Evolutionary conservation across 2,329 filamentous ascomycete species (phyloP).

Genomic region (Epichloe amarillans): DNA sequence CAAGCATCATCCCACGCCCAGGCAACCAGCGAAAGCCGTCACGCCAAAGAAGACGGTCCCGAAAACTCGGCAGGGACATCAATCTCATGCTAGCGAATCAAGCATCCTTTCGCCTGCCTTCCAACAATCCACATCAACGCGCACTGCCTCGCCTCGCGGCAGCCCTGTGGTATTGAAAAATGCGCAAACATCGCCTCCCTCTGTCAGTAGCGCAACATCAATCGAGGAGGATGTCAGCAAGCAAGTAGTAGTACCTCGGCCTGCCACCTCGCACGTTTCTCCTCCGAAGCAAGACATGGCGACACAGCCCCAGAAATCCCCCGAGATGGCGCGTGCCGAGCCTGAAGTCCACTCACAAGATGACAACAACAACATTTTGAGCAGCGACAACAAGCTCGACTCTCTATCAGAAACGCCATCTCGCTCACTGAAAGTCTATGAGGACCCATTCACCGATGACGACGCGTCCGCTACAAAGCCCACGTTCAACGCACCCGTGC

Average conservation of each 20-base stretch:
- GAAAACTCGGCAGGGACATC: conserved; percentile 33
- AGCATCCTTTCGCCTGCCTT: conserved; percentile 33
- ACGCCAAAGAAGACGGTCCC: conserved; percentile 39
- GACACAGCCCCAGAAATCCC: conserved; percentile 4
- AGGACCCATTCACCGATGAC: conserved; percentile 44
- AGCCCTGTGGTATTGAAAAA: conserved; percentile 28
- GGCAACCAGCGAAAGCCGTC: conserved; percentile 26
- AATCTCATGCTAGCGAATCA: conserved; percentile 37
- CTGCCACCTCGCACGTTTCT: conserved; percentile 24
- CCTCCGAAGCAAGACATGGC: conserved; percentile 13
- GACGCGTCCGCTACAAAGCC: conserved; percentile 31
- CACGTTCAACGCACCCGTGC: conserved; percentile 32
- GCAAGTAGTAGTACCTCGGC: conserved; percentile 36
- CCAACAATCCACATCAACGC: conserved; percentile 14
- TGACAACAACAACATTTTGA: background rate
- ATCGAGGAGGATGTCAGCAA: conserved; percentile 41
- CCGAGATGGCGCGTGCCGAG: conserved; percentile 4
- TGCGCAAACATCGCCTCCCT: conserved; percentile 16
- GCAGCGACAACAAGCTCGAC: conserved; percentile 4
- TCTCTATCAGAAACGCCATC: conserved; percentile 16
- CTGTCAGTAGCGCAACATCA: conserved; percentile 31
- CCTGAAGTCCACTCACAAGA: conserved; percentile 1
- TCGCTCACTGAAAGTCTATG: conserved; percentile 42
- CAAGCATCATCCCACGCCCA: conserved; percentile 35
- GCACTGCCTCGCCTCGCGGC: conserved; percentile 25